Base-by-base conservation (phyloP, 108 stramenopile species). In the Stephanodiscus minutulus region DNA sequence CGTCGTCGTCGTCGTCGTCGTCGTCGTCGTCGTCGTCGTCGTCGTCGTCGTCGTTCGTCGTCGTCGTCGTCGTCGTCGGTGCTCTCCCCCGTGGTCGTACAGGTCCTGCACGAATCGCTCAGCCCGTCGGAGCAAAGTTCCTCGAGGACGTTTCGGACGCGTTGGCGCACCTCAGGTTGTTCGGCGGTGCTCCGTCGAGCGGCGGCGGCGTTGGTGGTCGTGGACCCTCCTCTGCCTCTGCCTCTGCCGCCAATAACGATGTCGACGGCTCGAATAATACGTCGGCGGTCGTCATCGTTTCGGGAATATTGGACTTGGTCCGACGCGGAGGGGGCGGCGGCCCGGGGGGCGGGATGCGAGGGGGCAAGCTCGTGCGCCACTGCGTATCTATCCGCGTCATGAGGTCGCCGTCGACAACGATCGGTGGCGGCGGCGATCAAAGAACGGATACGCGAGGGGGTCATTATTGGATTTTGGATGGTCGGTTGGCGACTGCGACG, bases 61-160 rank as follows among this genome's bases (percentile, higher is more conserved):
- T n/a, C n/a, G n/a, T n/a, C n/a, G n/a, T n/a, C n/a, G n/a, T n/a
- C n/a, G 36, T 49, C 58, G 52, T 69, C 64, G 31, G 31, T 65
- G 17, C 33, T 71, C 61, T 78, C 77, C 29, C 77, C 77, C 25
- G 66, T 78, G 11, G 54, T 78, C 71, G 70, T 53, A 17, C 70
- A 70, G 3, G 39, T 71, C n/a, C 64, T 78, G 20, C 71, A 78
- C 36, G 77, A 78, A 52, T 78, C 77, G 35, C 22, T 78, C 0
- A 50, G 70, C 25, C 65, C 66, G 21, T 78, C 77, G 0, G 77
- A 78, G 44, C 64, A 67, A 41, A 39, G 77, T 39, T 11, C 22
- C 41, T 78, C 49, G 77, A 78, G 64, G 77, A 78, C 59, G 31
- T 66, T 22, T 55, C 77, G 0, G 70, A 78, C 66, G 64, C 77